Evolutionary conservation across 345 rosid species (phyloP).

Genomic region (Chamaenerion angustifolium): DNA sequence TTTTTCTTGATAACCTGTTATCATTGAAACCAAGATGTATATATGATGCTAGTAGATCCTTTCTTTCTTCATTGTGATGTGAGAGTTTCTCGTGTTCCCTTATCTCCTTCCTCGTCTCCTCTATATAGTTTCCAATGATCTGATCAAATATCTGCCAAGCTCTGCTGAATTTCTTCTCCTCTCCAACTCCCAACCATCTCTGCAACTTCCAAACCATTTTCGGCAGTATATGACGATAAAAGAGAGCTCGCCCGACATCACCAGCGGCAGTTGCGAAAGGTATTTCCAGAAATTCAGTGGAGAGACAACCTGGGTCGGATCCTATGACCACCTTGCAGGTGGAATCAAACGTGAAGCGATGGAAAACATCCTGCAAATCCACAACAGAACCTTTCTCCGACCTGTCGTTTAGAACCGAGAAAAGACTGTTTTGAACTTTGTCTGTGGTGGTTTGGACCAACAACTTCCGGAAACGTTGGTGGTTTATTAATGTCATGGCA

Average conservation of each 20-base stretch:
- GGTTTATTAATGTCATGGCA: conserved; percentile 17
- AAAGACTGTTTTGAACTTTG: conserved; percentile 30
- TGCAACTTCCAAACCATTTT: conserved; percentile 29
- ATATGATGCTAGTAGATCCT: conserved; percentile 30
- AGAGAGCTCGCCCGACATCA: conserved; percentile 33
- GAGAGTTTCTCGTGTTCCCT: too few relatives aligned
- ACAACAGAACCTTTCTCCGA: conserved; percentile 9
- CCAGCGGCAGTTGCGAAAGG: conserved; percentile 23
- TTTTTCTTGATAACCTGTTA: too few relatives aligned
- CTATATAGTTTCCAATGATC: conserved; percentile 11
- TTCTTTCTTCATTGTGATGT: conserved; percentile 7
- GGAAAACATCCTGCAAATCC: conserved; percentile 18
- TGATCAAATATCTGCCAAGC: conserved; percentile 19
- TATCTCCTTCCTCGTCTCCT: conserved; percentile 19
- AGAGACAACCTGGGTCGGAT: conserved; percentile 26
- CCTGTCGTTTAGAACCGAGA: conserved; percentile 32
- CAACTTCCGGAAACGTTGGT: conserved; percentile 12
- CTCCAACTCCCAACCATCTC: conserved; percentile 25
- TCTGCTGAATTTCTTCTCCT: conserved; percentile 21
- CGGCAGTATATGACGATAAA: conserved; percentile 32
- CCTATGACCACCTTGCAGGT: conserved; percentile 27
- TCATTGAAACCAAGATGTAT: conserved; percentile 10
- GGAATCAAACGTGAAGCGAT: conserved; percentile 34
- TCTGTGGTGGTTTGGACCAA: conserved; percentile 13
- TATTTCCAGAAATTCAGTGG: conserved; percentile 19